Conservation (phyloP, 345 rosid genomes). For the Eucalyptus polybractea region DNA sequence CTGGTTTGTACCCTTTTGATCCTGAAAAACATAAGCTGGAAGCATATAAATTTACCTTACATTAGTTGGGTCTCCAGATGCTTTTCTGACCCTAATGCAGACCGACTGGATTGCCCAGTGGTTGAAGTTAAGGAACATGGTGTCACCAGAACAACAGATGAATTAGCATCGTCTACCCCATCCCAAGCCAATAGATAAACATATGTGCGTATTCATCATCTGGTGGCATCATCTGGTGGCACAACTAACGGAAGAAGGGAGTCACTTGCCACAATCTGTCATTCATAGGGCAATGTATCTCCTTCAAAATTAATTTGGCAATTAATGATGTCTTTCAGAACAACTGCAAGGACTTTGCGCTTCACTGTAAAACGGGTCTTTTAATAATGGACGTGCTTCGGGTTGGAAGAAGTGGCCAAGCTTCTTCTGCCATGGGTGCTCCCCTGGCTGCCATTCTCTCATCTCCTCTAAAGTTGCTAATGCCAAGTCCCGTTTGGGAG, state of each 20-base stretch:
- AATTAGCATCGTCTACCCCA: background rate
- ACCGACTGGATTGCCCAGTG: background rate
- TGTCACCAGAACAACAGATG: background rate
- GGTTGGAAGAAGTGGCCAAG: conserved; percentile 91
- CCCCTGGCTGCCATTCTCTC: conserved; percentile 87
- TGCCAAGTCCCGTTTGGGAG: conserved; percentile 84
- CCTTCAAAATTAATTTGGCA: conserved; percentile 94
- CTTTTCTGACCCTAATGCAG: background rate
- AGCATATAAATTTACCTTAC: background rate
- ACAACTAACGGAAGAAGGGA: background rate
- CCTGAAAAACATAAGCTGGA: background rate
- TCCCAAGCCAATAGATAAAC: background rate
- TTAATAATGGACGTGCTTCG: conserved; percentile 54
- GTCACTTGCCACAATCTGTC: conserved; percentile 16
- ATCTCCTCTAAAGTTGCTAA: conserved; percentile 66
- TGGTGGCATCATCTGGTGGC: background rate
- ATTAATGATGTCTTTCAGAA: conserved; percentile 72
- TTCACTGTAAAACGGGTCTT: conserved; percentile 82
- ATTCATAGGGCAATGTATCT: conserved; percentile 89
- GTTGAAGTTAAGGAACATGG: background rate
- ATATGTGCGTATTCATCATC: background rate
- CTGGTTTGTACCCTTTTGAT: background rate
- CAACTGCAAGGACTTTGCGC: conserved; percentile 89
- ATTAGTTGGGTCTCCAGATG: background rate
- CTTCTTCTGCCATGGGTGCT: conserved; percentile 73